phyloP scores from a whole-genome alignment of 2,329 filamentous ascomycete species.

The Pseudocercospora cruenta region DNA sequence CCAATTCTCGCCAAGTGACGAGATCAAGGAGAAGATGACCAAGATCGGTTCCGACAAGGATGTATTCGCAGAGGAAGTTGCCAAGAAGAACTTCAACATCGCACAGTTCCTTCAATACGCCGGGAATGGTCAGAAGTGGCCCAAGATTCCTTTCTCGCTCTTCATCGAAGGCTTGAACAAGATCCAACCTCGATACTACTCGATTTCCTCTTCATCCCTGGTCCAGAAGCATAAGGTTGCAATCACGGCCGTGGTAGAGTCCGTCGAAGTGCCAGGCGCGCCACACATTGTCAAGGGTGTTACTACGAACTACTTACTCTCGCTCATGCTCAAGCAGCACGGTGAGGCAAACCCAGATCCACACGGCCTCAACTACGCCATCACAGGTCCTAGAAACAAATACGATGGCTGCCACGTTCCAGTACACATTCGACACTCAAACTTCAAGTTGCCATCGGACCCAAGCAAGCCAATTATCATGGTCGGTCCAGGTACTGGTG shows the following conservation, averaged over 20 bases:
- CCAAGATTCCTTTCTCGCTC: slow-evolving; percentile 86
- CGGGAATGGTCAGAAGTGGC: slow-evolving; percentile 75
- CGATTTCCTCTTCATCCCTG: slow-evolving; percentile 93
- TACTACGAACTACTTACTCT: slow-evolving; percentile 93
- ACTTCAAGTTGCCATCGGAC: slow-evolving; percentile 98
- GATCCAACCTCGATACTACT: slow-evolving; percentile 97
- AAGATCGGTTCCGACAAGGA: slow-evolving; percentile 92
- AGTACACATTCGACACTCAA: slow-evolving; percentile 94
- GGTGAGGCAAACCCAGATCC: slow-evolving; percentile 79
- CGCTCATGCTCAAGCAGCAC: slow-evolving; percentile 95
- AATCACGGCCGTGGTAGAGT: slow-evolving; percentile 93
- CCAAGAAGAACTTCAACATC: slow-evolving; percentile 83
- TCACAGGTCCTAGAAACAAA: slow-evolving; percentile 90
- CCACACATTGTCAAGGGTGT: slow-evolving; percentile 86
- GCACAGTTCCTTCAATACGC: slow-evolving; percentile 78
- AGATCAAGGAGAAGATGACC: slow-evolving; percentile 82
- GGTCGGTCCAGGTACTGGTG: slow-evolving; percentile 93
- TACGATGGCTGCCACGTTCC: slow-evolving; percentile 95
- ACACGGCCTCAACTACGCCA: slow-evolving; percentile 82
- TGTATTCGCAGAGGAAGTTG: slow-evolving; percentile 87
- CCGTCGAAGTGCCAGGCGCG: slow-evolving; percentile 74
- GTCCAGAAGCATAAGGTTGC: slow-evolving; percentile 95
- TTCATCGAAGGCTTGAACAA: slow-evolving; percentile 93
- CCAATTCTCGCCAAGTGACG: slow-evolving; percentile 84
- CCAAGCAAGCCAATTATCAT: slow-evolving; percentile 93